Evolutionary conservation across 495 filamentous ascomycete species (phyloP), one percentile per base, ranked within the genome.

Genomic region (Penicillium subrubescens): DNA sequence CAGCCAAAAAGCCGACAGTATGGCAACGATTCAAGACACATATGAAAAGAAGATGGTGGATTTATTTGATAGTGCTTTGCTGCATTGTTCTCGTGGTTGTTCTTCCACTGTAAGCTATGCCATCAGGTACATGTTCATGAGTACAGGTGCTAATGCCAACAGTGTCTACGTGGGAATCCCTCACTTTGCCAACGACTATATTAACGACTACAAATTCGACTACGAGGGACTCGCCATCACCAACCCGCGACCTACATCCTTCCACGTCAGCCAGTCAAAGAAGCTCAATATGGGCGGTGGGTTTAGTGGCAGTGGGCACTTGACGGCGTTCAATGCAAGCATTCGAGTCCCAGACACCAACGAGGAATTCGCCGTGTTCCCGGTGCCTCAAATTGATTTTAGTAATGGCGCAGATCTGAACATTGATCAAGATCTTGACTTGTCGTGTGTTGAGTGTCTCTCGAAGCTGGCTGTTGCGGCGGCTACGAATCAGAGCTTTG

Each of bases 11-110:
- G 51, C 69, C 72, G 3, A 69, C 67, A 27, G 27, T 65, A 41
- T 69, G 68, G 62, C 64, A 72, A 35, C 65, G 71, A 48, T 75
- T 68, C 43, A 70, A 66, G 55, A 29, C 54, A 17, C 72, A 75
- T 35, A 71, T 77, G 71, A 75, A 73, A 59, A 71, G 62, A 51
- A 67, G 73, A 69, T 77, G 74, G 72, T 77, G 72, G 72, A 35
- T 63, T 0, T 75, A 77, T 60, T 37, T 70, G 29, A 62, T 75
- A n/a, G 64, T 33, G 10, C 50, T 75, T 17, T 61, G 66, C 39
- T 51, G 61, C 19, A 57, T 68, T 10, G 59, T 77, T 8, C 52
- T 77, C 1, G 63, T 75, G 5, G 62, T 61, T 2, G 50, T 75
- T 19, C 64, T 77, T 3, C 74, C 74, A 0, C 37, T 77, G 73